Evolutionary conservation across 805 yeast species (phyloP).

Genomic region (Candida easanensis): DNA sequence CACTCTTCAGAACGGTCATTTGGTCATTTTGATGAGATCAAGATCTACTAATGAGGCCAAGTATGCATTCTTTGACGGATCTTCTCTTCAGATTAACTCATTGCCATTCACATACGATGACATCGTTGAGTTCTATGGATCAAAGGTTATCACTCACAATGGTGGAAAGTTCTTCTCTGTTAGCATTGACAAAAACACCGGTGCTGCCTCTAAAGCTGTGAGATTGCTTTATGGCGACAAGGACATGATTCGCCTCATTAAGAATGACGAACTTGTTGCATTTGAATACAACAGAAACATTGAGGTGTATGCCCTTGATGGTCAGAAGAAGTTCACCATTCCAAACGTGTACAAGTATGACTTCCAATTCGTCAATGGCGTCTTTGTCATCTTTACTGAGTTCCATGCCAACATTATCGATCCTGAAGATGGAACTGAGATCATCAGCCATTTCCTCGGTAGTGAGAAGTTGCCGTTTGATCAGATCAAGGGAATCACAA

Average conservation of each 20-base stretch:
- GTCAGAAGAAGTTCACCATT: conserved; percentile 17
- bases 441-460: conserved; percentile 19
- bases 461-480: conserved; percentile 14
- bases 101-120: conserved; percentile 14
- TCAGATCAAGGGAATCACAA: conserved; percentile 4
- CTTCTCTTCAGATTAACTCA: conserved; percentile 5
- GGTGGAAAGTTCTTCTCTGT: conserved; percentile 9
- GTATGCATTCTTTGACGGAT: conserved; percentile 17
- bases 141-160: conserved; percentile 20
- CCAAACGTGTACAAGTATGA: conserved; percentile 23
- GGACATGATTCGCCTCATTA: conserved; percentile 17
- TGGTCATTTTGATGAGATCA: conserved; percentile 12
- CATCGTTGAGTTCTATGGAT: conserved; percentile 23
- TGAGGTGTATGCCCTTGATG: conserved; percentile 16
- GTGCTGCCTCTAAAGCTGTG: conserved; percentile 8
- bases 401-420: conserved; percentile 24
- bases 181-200: conserved; percentile 13
- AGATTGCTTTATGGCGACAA: conserved; percentile 8
- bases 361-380: conserved; percentile 16
- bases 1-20: conserved; percentile 19
- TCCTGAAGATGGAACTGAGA: conserved; percentile 25
- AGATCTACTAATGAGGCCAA: conserved; percentile 5
- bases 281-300: conserved; percentile 22
- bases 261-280: conserved; percentile 20
- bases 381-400: conserved; percentile 23